phyloP scores from a whole-genome alignment of 257 asterid species.

The Phtheirospermum japonicum region DNA sequence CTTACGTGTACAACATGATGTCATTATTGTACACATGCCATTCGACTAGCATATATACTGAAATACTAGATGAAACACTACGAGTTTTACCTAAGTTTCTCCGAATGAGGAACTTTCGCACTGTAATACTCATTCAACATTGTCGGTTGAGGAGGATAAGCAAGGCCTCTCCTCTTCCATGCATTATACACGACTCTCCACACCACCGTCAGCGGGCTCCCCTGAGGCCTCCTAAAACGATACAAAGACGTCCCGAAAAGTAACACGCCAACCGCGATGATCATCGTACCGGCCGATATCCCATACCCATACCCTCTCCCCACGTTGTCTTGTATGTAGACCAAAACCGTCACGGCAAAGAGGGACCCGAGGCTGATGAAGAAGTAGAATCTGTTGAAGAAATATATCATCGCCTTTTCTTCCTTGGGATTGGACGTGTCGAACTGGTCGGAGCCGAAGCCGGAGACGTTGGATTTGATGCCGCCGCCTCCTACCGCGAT shows the following conservation, averaged over 20 bases:
- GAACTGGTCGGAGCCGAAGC: constrained; percentile 88
- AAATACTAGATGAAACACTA: not conserved
- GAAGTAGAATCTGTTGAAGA: constrained; percentile 83
- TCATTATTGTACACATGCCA: not conserved
- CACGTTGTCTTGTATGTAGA: constrained; percentile 78
- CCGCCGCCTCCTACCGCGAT: constrained; percentile 89
- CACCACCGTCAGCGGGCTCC: constrained; percentile 76
- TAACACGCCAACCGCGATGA: constrained; percentile 48
- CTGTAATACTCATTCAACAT: constrained; percentile 54
- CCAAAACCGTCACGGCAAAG: constrained; percentile 76
- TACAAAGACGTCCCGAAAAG: constrained; percentile 53
- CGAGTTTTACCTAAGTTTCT: constrained; percentile 48
- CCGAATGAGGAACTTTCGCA: constrained; percentile 52
- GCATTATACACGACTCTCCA: constrained; percentile 60
- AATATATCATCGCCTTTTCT: constrained; percentile 61
- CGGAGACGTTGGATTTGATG: constrained; percentile 83
- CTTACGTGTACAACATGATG: no score
- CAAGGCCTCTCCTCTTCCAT: constrained; percentile 51
- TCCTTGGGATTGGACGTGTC: constrained; percentile 61
- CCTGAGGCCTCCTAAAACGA: constrained; percentile 62
- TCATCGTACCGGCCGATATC: constrained; percentile 76
- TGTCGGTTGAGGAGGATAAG: constrained; percentile 42
- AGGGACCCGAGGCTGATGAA: constrained; percentile 79
- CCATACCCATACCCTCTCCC: constrained; percentile 90
- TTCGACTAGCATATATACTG: not conserved